Percentiles rank a stretch among this genome's conserved stretches.
Conservation (phyloP, 768 basidiomycete genomes). For the Xanthoconium stramineum region DNA sequence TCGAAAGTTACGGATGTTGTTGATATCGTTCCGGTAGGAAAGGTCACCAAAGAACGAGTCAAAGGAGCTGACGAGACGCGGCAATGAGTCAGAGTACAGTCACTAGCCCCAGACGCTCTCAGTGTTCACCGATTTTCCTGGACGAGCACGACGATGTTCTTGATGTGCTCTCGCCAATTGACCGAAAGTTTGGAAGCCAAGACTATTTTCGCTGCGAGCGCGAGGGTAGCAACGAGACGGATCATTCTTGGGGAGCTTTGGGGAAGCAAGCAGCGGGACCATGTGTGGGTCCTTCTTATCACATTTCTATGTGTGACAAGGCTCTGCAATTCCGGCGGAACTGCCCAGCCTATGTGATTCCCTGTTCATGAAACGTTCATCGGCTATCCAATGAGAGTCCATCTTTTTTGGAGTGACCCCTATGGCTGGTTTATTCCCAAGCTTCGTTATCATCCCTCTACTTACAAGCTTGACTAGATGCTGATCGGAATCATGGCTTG, state of each 20-base stretch:
- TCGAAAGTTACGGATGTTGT: slow-evolving; percentile 22
- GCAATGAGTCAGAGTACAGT: background rate
- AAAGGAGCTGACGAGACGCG: slow-evolving; percentile 14
- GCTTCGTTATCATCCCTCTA: background rate
- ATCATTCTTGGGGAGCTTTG: slow-evolving; percentile 9
- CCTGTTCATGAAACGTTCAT: slow-evolving; percentile 10
- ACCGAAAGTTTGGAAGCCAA: background rate
- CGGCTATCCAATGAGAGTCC: slow-evolving; percentile 6
- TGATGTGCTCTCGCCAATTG: slow-evolving; percentile 23
- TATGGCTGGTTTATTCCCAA: background rate
- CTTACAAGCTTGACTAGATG: too few species aligned
- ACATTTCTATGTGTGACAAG: slow-evolving; percentile 9
- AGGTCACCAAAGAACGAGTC: slow-evolving; percentile 28
- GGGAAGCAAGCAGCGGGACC: background rate
- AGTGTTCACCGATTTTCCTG: slow-evolving; percentile 24
- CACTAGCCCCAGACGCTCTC: background rate
- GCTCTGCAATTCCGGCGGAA: background rate
- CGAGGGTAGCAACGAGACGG: slow-evolving; percentile 1
- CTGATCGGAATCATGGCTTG: too few species aligned
- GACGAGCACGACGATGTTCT: slow-evolving; percentile 26
- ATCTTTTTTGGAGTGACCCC: background rate
- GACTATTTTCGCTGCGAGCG: background rate
- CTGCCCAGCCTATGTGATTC: background rate
- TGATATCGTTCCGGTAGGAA: slow-evolving; percentile 22
- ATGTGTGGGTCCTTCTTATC: background rate